Evolutionary conservation across 2,329 filamentous ascomycete genomes (phyloP).

Genomic region (Aspergillus versicolor): DNA sequence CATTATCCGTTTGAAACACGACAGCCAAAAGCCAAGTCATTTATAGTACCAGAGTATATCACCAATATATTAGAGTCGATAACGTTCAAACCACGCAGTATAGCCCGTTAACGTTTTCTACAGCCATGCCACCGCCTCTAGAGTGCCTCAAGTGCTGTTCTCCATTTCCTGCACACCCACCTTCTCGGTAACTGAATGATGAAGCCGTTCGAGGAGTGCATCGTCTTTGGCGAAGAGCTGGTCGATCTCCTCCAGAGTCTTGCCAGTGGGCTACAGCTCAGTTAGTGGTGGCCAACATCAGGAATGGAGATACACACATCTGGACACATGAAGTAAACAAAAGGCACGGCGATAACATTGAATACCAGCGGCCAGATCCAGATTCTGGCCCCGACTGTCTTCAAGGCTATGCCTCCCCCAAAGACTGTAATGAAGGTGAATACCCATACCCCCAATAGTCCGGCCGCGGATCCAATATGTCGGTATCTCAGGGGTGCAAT

Average conservation of each 20-base stretch:
- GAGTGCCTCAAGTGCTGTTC: background rate
- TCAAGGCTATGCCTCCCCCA: background rate
- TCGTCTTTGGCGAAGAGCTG: constrained; percentile 7
- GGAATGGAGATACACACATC: background rate
- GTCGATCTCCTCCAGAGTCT: constrained; percentile 16
- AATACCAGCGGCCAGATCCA: background rate
- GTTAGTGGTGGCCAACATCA: background rate
- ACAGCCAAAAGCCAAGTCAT: background rate
- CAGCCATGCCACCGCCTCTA: too few species aligned
- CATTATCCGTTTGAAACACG: background rate
- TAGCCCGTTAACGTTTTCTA: too few species aligned
- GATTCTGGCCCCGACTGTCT: background rate
- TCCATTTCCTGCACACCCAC: background rate
- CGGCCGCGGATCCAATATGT: background rate
- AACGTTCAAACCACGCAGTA: too few species aligned
- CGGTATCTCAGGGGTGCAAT: constrained; percentile 15
- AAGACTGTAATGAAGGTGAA: background rate
- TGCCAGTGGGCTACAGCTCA: constrained; percentile 2
- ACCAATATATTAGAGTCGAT: too few species aligned
- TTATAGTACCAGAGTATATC: background rate
- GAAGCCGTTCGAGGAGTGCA: background rate
- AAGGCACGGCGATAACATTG: background rate
- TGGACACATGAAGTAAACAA: constrained; percentile 10
- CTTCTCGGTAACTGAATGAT: background rate
- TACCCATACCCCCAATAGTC: background rate